Conservation (phyloP, 306 rosid genomes). For the Ceratonia siliqua region DNA sequence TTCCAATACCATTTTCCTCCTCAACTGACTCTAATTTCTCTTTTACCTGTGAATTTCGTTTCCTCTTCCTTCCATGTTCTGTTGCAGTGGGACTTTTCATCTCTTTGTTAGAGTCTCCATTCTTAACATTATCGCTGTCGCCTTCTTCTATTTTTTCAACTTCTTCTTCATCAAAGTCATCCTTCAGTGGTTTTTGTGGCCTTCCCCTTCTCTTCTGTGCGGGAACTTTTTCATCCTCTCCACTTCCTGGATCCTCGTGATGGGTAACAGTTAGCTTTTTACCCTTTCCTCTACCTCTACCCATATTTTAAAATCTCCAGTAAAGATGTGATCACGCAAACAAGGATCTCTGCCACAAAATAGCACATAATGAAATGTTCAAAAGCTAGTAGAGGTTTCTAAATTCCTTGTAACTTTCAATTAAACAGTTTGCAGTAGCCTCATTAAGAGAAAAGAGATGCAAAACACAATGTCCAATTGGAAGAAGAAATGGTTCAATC, state of each 20-base stretch:
- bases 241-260: slow-evolving; percentile 42
- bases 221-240: slow-evolving; percentile 44
- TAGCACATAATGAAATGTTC: not conserved
- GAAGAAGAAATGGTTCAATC: not conserved
- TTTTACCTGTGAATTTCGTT: slow-evolving; percentile 31
- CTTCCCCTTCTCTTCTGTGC: slow-evolving; percentile 50
- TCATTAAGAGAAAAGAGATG: not conserved
- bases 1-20: slow-evolving; percentile 34
- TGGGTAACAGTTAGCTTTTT: slow-evolving; percentile 36
- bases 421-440: not conserved
- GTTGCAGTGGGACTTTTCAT: slow-evolving; percentile 12
- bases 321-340: slow-evolving; percentile 39
- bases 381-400: not conserved
- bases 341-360: slow-evolving; percentile 39
- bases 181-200: slow-evolving; percentile 44
- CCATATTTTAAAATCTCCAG: slow-evolving; percentile 46
- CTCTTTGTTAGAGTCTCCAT: slow-evolving; percentile 35
- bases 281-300: slow-evolving; percentile 57
- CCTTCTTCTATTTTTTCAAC: slow-evolving; percentile 39
- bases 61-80: slow-evolving; percentile 48
- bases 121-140: slow-evolving; percentile 30
- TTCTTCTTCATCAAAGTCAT: slow-evolving; percentile 46
- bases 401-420: not conserved
- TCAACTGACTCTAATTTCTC: slow-evolving; percentile 37
- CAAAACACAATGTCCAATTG: not conserved